Conservation (phyloP, 306 rosid genomes). For the Aeschynomene evenia region DNA sequence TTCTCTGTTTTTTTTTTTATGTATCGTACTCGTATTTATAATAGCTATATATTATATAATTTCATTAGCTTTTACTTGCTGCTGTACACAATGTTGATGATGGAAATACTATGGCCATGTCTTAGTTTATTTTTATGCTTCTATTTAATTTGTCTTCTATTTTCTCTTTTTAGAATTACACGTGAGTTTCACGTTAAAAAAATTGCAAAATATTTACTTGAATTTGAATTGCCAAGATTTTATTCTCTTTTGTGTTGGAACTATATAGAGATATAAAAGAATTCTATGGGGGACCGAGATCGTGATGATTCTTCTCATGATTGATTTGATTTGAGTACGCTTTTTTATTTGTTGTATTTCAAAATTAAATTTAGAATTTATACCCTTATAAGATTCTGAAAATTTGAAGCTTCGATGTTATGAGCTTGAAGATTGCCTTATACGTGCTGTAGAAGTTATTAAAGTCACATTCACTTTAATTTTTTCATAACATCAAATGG, state of each 20-base stretch:
- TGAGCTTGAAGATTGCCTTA: neutral
- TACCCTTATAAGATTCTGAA: neutral
- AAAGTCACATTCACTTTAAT: neutral
- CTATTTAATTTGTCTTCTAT: neutral
- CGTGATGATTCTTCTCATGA: neutral
- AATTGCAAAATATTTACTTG: neutral
- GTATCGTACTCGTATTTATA: neutral
- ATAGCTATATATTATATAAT: neutral
- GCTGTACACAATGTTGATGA: constrained; percentile 24
- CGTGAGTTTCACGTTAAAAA: no score
- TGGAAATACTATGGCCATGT: neutral
- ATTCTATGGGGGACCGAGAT: neutral
- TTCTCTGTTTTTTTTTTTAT: neutral
- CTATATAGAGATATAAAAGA: no score
- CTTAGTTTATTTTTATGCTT: neutral
- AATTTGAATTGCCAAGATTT: neutral
- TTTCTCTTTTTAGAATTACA: neutral
- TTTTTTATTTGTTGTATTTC: neutral
- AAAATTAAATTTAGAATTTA: neutral
- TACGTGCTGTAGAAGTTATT: neutral
- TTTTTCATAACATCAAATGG: neutral
- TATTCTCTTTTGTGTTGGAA: neutral
- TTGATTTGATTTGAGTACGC: neutral
- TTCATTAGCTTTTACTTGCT: constrained; percentile 3
- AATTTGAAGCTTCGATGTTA: neutral